Base-by-base conservation (phyloP, 225 moss, liverwort and hornwort species). In the Rhytidiadelphus loreus region DNA sequence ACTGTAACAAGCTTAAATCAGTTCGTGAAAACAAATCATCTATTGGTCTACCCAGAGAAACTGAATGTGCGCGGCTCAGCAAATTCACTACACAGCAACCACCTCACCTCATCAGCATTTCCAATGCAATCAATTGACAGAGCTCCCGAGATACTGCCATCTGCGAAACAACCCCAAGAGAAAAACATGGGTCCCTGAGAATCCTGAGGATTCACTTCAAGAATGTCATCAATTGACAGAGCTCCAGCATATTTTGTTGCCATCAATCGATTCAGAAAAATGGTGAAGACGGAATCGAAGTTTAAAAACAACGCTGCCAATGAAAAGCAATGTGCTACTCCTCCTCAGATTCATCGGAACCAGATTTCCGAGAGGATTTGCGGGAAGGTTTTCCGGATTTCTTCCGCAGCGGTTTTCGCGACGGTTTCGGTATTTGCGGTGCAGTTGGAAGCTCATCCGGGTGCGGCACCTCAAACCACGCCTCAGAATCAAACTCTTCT, bases 381-480 rank as follows among this genome's bases (percentile, higher is more conserved):
- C 77, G 61, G 13, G 77, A 72, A 18, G 68, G n/a, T 39, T 78
- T 77, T 7, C 79, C 59, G 32, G 84, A 70, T 83, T 76, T 88
- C 43, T 68, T 83, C 18, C 63, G 63, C 24, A 37, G 57, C 53
- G 82, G 85, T 43, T 85, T 77, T 41, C 88, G 74, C 30, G 77
- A 33, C 2, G 87, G 58, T n/a, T 77, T 86, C 8, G 83, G 88
- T 44, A 77, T 41, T 60, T 86, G 83, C 69, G 92, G 87, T 30
- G 82, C 79, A n/a, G 77, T 85, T 43, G 88, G 53, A n/a, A 86
- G 90, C 18, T 74, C 86, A 43, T 90, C 92, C 50, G 90, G 88
- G 35, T 74, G 86, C 50, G 73, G 86, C 68, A 86, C 92, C 58
- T 90, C 71, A 58, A 91, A 89, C 89, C 89, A 91, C 53, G 86